These are phyloP conservation scores for Vigna nakashimae DNA, from an alignment of 306 rosid species.

Conservation along the genomic window DNA sequence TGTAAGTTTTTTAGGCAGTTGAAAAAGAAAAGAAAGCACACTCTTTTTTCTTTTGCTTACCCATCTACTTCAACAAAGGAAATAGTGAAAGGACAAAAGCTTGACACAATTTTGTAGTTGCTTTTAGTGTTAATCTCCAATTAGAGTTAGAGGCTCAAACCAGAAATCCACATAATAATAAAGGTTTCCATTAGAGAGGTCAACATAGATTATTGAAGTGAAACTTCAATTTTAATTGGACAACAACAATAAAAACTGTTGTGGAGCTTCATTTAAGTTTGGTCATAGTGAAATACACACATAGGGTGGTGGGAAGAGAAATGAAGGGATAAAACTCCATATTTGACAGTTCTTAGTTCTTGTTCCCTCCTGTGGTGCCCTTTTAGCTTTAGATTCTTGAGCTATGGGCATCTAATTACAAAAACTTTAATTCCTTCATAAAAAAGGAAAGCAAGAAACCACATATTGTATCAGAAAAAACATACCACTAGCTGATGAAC, in stretches of 20 bases:
- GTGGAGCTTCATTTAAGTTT: background rate
- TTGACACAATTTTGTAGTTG: background rate
- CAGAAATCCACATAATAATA: background rate
- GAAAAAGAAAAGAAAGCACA: constrained; percentile 13
- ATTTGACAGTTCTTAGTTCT: background rate
- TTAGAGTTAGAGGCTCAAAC: background rate
- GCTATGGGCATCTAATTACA: background rate
- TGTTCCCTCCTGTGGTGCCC: background rate
- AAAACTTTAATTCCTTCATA: background rate
- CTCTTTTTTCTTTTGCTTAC: background rate
- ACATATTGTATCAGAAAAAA: constrained; percentile 25
- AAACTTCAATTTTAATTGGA: background rate
- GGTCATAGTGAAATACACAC: background rate
- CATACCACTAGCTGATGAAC: constrained; percentile 12
- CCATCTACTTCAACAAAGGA: background rate
- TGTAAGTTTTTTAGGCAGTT: background rate
- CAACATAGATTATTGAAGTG: background rate
- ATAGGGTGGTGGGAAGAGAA: background rate
- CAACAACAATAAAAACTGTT: background rate
- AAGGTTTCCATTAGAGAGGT: background rate
- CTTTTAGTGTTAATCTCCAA: background rate
- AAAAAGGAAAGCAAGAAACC: background rate
- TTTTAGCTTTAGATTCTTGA: background rate
- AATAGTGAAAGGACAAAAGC: background rate
- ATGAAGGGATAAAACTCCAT: background rate